Evolutionary conservation across 768 basidiomycete species (phyloP).

Genomic region (Amanita pseudoporphyria): DNA sequence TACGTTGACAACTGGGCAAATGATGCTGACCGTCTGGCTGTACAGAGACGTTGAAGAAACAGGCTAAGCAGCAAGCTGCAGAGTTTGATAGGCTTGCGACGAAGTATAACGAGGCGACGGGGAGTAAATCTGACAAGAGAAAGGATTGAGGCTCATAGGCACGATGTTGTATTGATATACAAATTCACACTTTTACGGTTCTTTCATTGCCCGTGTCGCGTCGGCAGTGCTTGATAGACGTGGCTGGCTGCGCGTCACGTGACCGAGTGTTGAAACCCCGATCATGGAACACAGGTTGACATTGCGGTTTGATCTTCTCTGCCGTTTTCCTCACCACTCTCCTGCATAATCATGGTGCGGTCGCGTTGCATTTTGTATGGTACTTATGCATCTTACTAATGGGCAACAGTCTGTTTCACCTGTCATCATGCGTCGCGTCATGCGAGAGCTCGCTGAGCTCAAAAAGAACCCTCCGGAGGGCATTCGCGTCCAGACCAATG

Average conservation of each 20-base stretch:
- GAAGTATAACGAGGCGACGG: conserved; percentile 64
- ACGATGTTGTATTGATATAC: too few species aligned
- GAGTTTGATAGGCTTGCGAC: conserved; percentile 81
- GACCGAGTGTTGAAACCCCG: conserved; percentile 2
- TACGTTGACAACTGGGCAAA: not conserved
- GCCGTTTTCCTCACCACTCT: not conserved
- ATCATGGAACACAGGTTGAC: not conserved
- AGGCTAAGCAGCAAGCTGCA: conserved; percentile 64
- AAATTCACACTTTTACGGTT: too few species aligned
- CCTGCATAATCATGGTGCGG: not conserved
- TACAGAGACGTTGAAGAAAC: conserved; percentile 72
- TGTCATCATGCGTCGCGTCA: conserved; percentile 70
- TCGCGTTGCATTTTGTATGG: not conserved
- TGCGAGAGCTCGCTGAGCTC: conserved; percentile 79
- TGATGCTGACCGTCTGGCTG: not conserved
- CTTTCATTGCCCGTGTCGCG: not conserved
- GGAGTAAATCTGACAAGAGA: conserved; percentile 48
- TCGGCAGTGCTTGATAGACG: too few species aligned
- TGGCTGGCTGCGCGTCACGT: not conserved
- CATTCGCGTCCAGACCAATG: conserved; percentile 78
- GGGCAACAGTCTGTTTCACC: conserved; percentile 32
- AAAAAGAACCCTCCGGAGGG: conserved; percentile 82
- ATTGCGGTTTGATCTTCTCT: not conserved
- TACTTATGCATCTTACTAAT: not conserved
- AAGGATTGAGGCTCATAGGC: conserved; percentile 40